These are phyloP conservation scores for Cladorrhinum sp. DNA, from an alignment of 2,329 filamentous ascomycete genomes.

Conservation along the genomic window DNA sequence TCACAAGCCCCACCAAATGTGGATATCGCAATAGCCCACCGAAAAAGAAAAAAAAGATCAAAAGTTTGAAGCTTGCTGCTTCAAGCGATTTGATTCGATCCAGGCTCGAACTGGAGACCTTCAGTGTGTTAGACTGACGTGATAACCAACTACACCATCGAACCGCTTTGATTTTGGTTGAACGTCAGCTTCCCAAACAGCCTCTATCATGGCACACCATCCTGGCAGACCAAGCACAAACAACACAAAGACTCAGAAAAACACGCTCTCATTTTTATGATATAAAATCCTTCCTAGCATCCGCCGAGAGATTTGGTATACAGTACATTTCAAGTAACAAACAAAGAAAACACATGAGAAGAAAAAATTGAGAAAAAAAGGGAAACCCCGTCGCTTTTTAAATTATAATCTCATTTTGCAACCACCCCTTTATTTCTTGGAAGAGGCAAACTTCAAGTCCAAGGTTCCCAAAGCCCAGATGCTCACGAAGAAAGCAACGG, in stretches of 20 bases:
- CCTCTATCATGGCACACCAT: background rate
- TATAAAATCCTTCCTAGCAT: background rate
- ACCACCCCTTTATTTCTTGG: slow-evolving; percentile 39
- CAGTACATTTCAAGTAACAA: background rate
- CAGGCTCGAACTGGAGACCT: slow-evolving; percentile 34
- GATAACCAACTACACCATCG: slow-evolving; percentile 44
- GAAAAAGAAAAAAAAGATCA: background rate
- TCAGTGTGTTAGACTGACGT: slow-evolving; percentile 46
- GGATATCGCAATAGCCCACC: background rate
- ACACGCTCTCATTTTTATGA: slow-evolving; percentile 13
- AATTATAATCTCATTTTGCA: slow-evolving; percentile 6
- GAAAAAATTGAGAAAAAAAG: no score
- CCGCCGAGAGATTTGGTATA: background rate
- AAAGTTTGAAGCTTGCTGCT: background rate
- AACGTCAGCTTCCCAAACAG: no score
- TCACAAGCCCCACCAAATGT: no score
- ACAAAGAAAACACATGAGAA: slow-evolving; percentile 11
- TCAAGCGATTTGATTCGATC: slow-evolving; percentile 20
- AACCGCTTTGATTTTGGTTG: slow-evolving; percentile 15
- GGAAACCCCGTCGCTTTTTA: slow-evolving; percentile 14
- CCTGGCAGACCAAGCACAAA: background rate
- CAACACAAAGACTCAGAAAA: background rate
- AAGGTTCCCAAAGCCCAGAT: slow-evolving; percentile 74
- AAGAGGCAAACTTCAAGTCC: slow-evolving; percentile 69
- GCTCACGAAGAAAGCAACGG: slow-evolving; percentile 69